Evolutionary conservation across 140 eudicot genomes (phyloP), one percentile per base, ranked within the genome.

Genomic region (Flaveria floridana): DNA sequence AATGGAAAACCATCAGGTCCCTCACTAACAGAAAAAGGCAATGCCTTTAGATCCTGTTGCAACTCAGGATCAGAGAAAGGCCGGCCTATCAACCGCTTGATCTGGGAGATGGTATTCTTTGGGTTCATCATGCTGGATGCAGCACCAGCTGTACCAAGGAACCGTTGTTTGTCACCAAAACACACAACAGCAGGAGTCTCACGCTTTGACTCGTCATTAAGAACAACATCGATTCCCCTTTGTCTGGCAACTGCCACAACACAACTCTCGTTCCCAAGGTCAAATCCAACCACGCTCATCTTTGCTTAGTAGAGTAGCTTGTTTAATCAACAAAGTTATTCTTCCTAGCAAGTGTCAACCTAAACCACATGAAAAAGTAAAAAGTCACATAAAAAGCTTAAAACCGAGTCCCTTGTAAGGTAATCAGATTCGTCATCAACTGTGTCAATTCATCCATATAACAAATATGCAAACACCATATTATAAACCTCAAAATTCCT

Each of bases 211-310:
- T 89, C 96, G 20, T 89, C 96, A 65, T 92, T 92, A 41, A 92
- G 89, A 28, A 87, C 97, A 68, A 92, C 92, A 55, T 92, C 96
- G 18, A 92, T 89, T 1, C 96, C 97, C 44, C 98, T 82, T 53
- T 92, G 98, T 71, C 98, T 87, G 47, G 96, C 98, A 80, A 93
- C 97, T n/a, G 97, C 98, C 48, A 93, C 98, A 42, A 93, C 98
- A 67, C 97, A 78, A 46, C 93, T 93, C 85, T 90, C 97, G 20
- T 90, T 93, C 39, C 98, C 97, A 78, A 93, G 80, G 82, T 89
- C 98, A 80, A 92, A 86, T 42, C 98, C 98, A 1, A 92, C 96
- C 81, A 92, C 96, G 65, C 98, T 92, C 98, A 92, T 92, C 52
- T 63, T 92, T 78, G 78, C 83, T 80, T 55, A 52, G 47, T 37